Evolutionary conservation across 116 monocot species (phyloP).

Genomic region (Iris pallida): DNA sequence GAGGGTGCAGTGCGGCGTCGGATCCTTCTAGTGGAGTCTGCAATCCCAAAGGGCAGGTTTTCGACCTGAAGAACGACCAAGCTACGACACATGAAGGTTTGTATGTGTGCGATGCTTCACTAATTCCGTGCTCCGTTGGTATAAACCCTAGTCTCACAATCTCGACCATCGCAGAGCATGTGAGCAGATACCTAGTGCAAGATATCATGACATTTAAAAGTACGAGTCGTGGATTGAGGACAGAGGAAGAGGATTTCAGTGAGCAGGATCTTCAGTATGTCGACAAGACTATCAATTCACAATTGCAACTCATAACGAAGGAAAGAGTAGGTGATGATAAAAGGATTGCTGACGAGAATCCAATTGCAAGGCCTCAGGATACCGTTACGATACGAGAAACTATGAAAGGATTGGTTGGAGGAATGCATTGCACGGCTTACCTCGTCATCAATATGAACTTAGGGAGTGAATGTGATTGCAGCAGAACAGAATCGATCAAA

Average conservation of each 20-base stretch:
- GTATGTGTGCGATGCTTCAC: slow-evolving; percentile 32
- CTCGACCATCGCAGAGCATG: slow-evolving; percentile 18
- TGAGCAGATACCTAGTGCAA: slow-evolving; percentile 13
- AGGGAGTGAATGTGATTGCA: background rate
- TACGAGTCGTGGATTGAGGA: background rate
- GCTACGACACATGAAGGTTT: slow-evolving; percentile 22
- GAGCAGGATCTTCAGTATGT: background rate
- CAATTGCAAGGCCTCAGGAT: background rate
- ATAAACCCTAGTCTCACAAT: slow-evolving; percentile 35
- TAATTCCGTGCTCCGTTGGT: slow-evolving; percentile 40
- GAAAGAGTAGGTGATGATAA: background rate
- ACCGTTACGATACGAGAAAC: slow-evolving; percentile 23
- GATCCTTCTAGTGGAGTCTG: slow-evolving; percentile 25
- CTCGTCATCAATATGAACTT: slow-evolving; percentile 23
- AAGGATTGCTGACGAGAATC: background rate
- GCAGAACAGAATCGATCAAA: background rate
- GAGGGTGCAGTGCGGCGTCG: slow-evolving; percentile 32
- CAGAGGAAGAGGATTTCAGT: background rate
- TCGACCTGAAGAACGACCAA: slow-evolving; percentile 7
- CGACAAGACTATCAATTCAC: slow-evolving; percentile 4
- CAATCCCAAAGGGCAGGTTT: slow-evolving; percentile 28
- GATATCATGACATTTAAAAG: slow-evolving; percentile 24
- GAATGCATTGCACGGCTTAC: slow-evolving; percentile 36
- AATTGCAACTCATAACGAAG: background rate
- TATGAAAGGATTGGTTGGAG: slow-evolving; percentile 29